Conservation (phyloP, 2,329 filamentous ascomycete species). For the Aspergillus viridinutans region DNA sequence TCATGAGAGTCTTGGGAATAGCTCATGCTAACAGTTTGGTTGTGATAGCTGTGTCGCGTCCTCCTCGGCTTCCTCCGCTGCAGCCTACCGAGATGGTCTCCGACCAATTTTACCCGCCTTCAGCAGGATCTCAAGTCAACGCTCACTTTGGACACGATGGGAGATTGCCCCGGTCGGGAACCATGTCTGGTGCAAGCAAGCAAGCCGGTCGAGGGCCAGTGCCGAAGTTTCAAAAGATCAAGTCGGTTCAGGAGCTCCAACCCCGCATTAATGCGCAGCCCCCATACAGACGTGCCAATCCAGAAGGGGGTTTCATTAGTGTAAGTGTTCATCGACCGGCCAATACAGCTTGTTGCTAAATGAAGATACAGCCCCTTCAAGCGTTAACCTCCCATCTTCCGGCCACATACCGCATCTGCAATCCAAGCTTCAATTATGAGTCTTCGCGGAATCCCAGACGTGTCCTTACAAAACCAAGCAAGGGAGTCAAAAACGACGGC, state of each 20-base stretch:
- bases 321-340: constrained; percentile 50
- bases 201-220: constrained; percentile 60
- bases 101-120: constrained; percentile 67
- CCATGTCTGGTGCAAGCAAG: constrained; percentile 47
- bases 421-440: constrained; percentile 97
- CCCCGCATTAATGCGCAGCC: constrained; percentile 84
- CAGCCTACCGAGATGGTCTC: constrained; percentile 63
- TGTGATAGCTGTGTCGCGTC: constrained; percentile 43
- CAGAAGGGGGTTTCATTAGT: constrained; percentile 96
- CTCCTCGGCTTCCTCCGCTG: constrained; percentile 71
- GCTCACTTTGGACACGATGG: constrained; percentile 56
- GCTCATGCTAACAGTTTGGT: constrained; percentile 15
- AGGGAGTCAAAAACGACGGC: constrained; percentile 96
- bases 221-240: constrained; percentile 80
- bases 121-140: constrained; percentile 67
- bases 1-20: neutral
- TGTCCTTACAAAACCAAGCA: constrained; percentile 96
- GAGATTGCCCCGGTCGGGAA: constrained; percentile 46
- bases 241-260: constrained; percentile 67
- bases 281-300: constrained; percentile 85
- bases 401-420: constrained; percentile 96
- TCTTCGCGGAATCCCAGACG: constrained; percentile 92
- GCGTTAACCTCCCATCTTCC: constrained; percentile 89
- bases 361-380: constrained; percentile 71
- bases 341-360: constrained; percentile 14